Base-by-base conservation (phyloP, 345 rosid genomes). In the Gossypium raimondii region DNA sequence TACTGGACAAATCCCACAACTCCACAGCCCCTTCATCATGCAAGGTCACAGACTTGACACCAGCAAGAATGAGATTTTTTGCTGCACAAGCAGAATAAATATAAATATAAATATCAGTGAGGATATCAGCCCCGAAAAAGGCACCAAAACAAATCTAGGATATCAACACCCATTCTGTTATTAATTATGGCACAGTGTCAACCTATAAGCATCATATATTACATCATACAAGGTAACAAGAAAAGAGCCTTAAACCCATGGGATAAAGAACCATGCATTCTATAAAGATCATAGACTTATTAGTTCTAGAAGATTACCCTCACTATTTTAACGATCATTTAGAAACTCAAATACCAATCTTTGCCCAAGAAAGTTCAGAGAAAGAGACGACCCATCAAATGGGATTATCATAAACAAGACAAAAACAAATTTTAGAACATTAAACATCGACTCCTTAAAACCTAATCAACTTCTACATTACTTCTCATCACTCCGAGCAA, bases 21-120 rank as follows among this genome's bases (percentile, higher is more conserved):
- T 93, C 97, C 45, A 93, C 94, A 10, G 53, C 78, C 20, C 87
- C 89, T 79, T 91, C 97, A 80, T 96, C 99, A 61, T 96, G 99
- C 86, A 96, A 79, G 12, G 98, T 90, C 74, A 96, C 95, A 55
- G 98, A 96, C 91, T 96, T 96, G 62, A 93, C 99, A 68, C 99
- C 99, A 67, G 98, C 98, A 61, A 96, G 97, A 72, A 93, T 82
- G 38, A 96, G 97, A 81, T 96, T 96, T 86, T 96, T 96, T 11
- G 99, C 99, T 96, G 90, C 82, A 82, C 34, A 67, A 65, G 12
- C 52, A 55, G 18, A 66, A 75, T 7, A 17, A 17, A 50, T 38
- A 27, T 18, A 51, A 38, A 48, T 16, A 45, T 53, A 38, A 34
- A 48, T 12, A 45, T 53, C 18, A 64, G 2, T 18, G 34, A 11